Base-by-base conservation (phyloP, 768 basidiomycete species). In the Cytidiella melzeri region DNA sequence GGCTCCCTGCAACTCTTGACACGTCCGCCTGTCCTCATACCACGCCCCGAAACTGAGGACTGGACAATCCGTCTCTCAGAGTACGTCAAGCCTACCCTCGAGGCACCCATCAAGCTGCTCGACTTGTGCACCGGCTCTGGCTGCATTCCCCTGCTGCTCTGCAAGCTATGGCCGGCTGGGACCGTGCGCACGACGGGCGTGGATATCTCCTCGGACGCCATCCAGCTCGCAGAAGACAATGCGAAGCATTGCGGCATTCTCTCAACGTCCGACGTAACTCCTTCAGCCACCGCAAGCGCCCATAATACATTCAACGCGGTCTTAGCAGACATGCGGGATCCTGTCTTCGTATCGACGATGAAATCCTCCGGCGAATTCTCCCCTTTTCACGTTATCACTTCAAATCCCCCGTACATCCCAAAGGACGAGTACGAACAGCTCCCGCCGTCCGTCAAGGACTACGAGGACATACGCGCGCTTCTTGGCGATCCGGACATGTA, bases 121-220 rank as follows among this genome's bases (percentile, higher is more conserved):
- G 95, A 99, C 68, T 79, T 98, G 40, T 92, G 94, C 64, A 95
- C 93, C 4, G 95, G 95, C 41, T 80, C 91, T 0, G 95, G 88
- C 12, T 93, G 92, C 64, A 93, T 97, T 44, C 87, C 92, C 1
- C 76, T 96, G 37, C 73, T 91, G n/a, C 72, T 98, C 15, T 83
- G 82, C 59, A 75, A 83, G 55, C 66, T 81, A 41, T 79, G 80
- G 68, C 77, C 81, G 13, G 65, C 71, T 40, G 80, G 78, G 43
- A 74, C 70, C 53, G 56, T 80, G 41, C 69, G 64, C 7, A 79
- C 84, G 1, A 67, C 74, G 52, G 89, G 79, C 20, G 70, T 93
- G 37, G 91, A 92, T 66, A 75, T 84, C 41, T 81, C 83, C 41
- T 61, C 70, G 23, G 68, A 76, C 25, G 92, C 92, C 3, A 57